Evolutionary conservation across 768 basidiomycete species (phyloP).

Genomic region (Calocybe cyanea): DNA sequence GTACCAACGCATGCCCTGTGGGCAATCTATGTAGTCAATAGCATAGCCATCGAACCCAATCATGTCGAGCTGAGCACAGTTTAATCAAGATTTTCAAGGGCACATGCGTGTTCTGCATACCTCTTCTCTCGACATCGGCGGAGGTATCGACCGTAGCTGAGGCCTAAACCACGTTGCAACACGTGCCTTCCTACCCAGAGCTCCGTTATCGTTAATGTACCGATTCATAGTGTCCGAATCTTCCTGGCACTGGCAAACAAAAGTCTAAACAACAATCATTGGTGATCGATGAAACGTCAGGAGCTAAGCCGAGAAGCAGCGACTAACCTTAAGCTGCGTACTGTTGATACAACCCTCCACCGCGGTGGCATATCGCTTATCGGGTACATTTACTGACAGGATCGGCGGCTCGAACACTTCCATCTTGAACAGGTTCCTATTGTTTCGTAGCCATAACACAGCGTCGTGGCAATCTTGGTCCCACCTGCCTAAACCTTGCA

Average conservation of each 20-base stretch:
- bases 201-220: constrained; percentile 61
- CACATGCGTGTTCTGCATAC: constrained; percentile 27
- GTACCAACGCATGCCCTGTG: constrained; percentile 70
- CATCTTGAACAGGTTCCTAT: constrained; percentile 67
- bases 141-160: constrained; percentile 33
- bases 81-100: background rate
- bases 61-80: constrained; percentile 41
- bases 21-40: constrained; percentile 75
- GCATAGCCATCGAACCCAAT: constrained; percentile 82
- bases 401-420: constrained; percentile 84
- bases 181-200: constrained; percentile 46
- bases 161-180: constrained; percentile 70
- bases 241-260: constrained; percentile 79
- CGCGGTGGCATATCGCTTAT: constrained; percentile 56
- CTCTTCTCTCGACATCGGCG: constrained; percentile 60
- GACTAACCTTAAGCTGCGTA: constrained; percentile 59
- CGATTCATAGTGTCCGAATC: constrained; percentile 74
- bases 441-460: constrained; percentile 69
- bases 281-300: background rate
- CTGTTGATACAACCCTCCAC: constrained; percentile 70
- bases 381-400: constrained; percentile 66
- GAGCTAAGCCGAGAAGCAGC: background rate
- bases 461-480: constrained; percentile 62
- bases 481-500: constrained; percentile 46
- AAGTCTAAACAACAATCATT: constrained; percentile 48